phyloP scores from a whole-genome alignment of 208 protist genomes.

The Wallacemonas sp. region DNA sequence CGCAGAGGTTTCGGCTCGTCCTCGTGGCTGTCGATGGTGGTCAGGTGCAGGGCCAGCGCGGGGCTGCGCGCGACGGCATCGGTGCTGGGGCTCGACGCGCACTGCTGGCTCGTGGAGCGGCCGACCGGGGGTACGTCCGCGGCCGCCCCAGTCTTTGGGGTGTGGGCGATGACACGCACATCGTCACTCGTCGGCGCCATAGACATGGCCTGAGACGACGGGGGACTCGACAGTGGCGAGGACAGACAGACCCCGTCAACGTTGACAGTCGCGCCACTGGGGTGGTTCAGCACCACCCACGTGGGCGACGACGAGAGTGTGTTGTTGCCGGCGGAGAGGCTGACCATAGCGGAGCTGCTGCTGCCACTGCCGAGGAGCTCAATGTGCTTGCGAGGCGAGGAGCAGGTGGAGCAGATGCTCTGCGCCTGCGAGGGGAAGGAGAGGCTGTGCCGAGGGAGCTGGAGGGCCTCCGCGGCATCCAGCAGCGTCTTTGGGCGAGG shows the following conservation, averaged over 20 bases:
- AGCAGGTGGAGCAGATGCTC: neutral
- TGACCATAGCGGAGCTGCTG: neutral
- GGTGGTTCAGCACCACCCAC: neutral
- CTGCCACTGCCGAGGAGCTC: slow-evolving; percentile 11
- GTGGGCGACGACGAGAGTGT: slow-evolving; percentile 14
- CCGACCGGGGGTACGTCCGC: no score
- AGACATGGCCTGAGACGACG: neutral
- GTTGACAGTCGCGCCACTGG: neutral
- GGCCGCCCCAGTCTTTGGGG: neutral
- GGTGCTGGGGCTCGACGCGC: no score
- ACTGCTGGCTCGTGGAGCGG: no score
- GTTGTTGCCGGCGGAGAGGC: neutral
- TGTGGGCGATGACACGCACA: neutral
- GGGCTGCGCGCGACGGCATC: no score
- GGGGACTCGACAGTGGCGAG: neutral
- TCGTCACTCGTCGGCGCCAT: neutral
- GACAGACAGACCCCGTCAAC: neutral
- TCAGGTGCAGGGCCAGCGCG: no score
- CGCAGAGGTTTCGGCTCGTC: neutral
- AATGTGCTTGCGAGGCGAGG: neutral
- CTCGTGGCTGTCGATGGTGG: neutral
- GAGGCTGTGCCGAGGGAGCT: neutral
- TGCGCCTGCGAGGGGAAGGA: neutral
- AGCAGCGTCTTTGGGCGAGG: neutral
- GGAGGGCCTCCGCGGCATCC: slow-evolving; percentile 6